Percentiles rank a stretch among this genome's conserved stretches.
phyloP scores from a whole-genome alignment of 352 stramenopile species.

The Globisporangium splendens region DNA sequence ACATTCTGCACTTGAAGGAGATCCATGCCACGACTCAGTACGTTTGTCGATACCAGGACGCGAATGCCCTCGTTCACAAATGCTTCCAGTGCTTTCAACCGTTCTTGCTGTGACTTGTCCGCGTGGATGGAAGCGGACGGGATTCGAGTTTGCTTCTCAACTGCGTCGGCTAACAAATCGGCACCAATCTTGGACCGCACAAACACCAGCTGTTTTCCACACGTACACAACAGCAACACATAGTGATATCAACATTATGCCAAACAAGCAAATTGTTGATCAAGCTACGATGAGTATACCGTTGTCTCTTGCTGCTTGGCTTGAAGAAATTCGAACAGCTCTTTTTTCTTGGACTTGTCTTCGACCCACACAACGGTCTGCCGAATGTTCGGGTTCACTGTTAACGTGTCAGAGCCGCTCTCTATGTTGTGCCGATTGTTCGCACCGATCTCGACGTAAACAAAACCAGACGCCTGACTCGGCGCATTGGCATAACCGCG shows the following conservation, averaged over 20 bases:
- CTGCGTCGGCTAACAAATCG: conserved; percentile 52
- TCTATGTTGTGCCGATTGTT: conserved; percentile 7
- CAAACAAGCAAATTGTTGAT: not conserved
- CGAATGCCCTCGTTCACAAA: conserved; percentile 49
- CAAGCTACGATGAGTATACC: conserved; percentile 18
- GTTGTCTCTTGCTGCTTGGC: conserved; percentile 34
- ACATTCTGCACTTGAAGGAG: conserved; percentile 61
- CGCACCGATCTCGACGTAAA: conserved; percentile 29
- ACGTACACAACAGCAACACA: not conserved
- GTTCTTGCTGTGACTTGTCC: conserved; percentile 58
- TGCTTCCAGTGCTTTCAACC: conserved; percentile 44
- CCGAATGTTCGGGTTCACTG: conserved; percentile 27
- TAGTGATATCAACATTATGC: not conserved
- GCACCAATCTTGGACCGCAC: conserved; percentile 61
- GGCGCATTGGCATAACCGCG: not conserved
- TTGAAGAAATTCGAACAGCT: conserved; percentile 41
- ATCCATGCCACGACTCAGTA: conserved; percentile 74
- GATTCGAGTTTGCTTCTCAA: conserved; percentile 38
- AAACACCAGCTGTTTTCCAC: conserved; percentile 60
- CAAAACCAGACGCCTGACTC: conserved; percentile 9
- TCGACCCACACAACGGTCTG: conserved; percentile 49
- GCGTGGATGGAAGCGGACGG: conserved; percentile 46
- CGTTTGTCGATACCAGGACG: conserved; percentile 64
- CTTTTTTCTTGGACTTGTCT: conserved; percentile 58
- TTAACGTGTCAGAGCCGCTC: conserved; percentile 1